Base-by-base conservation (phyloP, 2,329 filamentous ascomycete genomes). In the Claviceps sp. region DNA sequence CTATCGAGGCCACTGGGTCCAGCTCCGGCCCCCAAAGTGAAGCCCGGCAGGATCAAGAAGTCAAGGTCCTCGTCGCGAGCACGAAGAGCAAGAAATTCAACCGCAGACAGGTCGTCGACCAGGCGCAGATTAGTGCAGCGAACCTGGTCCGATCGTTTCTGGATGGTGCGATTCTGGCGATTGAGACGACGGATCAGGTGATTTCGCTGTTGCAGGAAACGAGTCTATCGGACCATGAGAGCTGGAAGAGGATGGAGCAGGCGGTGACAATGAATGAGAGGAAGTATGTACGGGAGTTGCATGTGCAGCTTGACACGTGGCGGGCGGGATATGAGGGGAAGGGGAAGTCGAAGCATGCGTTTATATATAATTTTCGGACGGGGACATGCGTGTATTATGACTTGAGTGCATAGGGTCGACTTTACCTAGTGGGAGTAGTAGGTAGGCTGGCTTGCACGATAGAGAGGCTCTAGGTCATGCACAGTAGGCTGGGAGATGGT, bases 11-110 rank as follows among this genome's bases (percentile, higher is more conserved):
- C 5, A 39, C 56, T 13, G 53, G 50, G 23, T 57, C 49, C 38
- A 50, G 56, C 48, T 34, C 29, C 29, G 29, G 29, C 9, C 29
- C 29, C 9, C 57, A 58, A 5, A 59, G 53, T 7, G 63, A 68
- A n/a, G 60, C 59, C 45, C 62, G 66, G 26, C 69, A 75, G 51
- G 76, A 81, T 53, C 83, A 85, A 58, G 85, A 91, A 52, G 89
- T 97, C 45, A 83, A 86, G 54, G 84, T 97, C n/a, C 76, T 96
- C 4, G 78, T 89, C 5, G 81, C 86, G 1, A 84, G 87, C 52
- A 90, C 88, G 48, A 82, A 84, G 60, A 88, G 83, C 66, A 96
- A 95, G 68, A 97, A 96, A 71, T 86, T 85, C 56, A 96, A 95
- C 68, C 82, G 91, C 50, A 82, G 83, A 62, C 83, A 83, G 29